These are phyloP conservation scores for Puccinia novopanici DNA, from an alignment of 1,284 basidiomycete genomes.

Conservation along the genomic window DNA sequence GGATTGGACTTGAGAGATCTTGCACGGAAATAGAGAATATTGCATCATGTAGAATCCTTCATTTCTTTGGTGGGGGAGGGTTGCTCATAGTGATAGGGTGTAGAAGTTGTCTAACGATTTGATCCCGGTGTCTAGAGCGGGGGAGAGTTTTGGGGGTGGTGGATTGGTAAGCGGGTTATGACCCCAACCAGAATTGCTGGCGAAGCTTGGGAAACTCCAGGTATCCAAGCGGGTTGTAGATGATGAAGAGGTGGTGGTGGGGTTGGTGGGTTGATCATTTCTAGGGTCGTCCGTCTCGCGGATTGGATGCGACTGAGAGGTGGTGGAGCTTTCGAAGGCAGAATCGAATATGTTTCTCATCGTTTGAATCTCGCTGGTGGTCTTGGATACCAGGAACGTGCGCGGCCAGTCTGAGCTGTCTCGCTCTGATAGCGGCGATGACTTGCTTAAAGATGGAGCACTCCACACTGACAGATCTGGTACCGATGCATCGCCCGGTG, in stretches of 20 bases:
- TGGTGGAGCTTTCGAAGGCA: background rate
- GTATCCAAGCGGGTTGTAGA: slow-evolving; percentile 27
- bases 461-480: slow-evolving; percentile 1
- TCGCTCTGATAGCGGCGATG: slow-evolving; percentile 4
- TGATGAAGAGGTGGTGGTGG: too few species aligned
- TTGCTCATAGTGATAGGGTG: slow-evolving; percentile 17
- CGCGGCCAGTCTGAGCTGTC: slow-evolving; percentile 9
- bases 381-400: slow-evolving; percentile 1
- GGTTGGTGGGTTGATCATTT: slow-evolving; percentile 3
- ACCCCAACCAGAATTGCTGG: background rate
- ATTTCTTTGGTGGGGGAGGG: background rate
- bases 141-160: background rate
- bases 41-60: slow-evolving; percentile 1
- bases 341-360: slow-evolving; percentile 33
- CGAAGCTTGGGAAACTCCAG: slow-evolving; percentile 25
- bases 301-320: slow-evolving; percentile 22
- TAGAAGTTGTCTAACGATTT: slow-evolving; percentile 27
- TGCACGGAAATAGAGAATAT: background rate
- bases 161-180: background rate
- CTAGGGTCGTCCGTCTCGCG: slow-evolving; percentile 25
- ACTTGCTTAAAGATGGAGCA: slow-evolving; percentile 6
- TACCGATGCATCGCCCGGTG: background rate
- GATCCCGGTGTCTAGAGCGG: background rate
- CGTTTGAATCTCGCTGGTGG: slow-evolving; percentile 3
- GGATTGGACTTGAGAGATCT: slow-evolving; percentile 27